A percentile compares a stretch with the other conserved stretches of the same genome.
phyloP scores from a whole-genome alignment of 495 filamentous ascomycete genomes.

The Xylaria telfairii region DNA sequence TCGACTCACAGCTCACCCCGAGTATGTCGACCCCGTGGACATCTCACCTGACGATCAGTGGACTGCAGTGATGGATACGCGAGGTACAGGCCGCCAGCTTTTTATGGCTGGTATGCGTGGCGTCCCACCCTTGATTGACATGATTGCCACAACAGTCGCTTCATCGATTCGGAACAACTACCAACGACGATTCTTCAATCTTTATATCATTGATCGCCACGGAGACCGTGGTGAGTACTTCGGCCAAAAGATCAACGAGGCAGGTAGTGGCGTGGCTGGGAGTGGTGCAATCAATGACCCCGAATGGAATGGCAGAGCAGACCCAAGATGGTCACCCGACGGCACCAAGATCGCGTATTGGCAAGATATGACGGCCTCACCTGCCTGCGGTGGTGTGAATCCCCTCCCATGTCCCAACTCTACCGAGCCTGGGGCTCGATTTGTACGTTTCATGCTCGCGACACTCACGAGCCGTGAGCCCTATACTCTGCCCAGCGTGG shows the following conservation, averaged over 20 bases:
- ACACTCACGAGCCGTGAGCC: not conserved
- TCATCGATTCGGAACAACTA: conserved; percentile 38
- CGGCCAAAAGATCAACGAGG: conserved; percentile 37
- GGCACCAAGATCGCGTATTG: conserved; percentile 32
- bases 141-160: conserved; percentile 20
- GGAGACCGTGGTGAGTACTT: conserved; percentile 36
- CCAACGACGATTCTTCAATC: conserved; percentile 37
- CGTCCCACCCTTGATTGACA: conserved; percentile 36
- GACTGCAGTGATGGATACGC: conserved; percentile 33
- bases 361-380: conserved; percentile 13
- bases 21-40: conserved; percentile 39
- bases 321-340: conserved; percentile 37
- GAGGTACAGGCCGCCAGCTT: conserved; percentile 31
- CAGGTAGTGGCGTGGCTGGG: conserved; percentile 32
- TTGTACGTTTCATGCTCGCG: not conserved
- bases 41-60: conserved; percentile 38
- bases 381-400: not conserved
- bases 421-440: not conserved
- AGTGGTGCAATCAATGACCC: conserved; percentile 34
- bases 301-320: conserved; percentile 37
- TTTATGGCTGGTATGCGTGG: conserved; percentile 40
- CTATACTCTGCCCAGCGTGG: not conserved
- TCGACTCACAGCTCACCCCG: conserved; percentile 37
- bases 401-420: not conserved
- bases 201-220: conserved; percentile 34